phyloP scores from a whole-genome alignment of 1,284 basidiomycete species.

The Boletus holoroseus region DNA sequence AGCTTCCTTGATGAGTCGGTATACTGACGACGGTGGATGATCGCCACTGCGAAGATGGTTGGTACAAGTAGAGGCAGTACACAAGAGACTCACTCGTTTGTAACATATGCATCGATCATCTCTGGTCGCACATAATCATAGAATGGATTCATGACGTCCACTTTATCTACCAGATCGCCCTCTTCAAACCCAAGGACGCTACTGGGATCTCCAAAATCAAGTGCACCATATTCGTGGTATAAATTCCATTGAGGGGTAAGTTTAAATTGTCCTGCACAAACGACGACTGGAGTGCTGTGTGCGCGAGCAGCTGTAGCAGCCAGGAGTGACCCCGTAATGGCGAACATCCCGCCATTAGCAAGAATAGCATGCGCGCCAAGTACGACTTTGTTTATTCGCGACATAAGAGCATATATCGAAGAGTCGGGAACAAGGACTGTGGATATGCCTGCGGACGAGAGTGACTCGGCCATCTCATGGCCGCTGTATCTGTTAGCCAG shows the following conservation, averaged over 20 bases:
- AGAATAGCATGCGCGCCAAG: slow-evolving; percentile 91
- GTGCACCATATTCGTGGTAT: slow-evolving; percentile 80
- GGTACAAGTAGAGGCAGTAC: slow-evolving; percentile 7
- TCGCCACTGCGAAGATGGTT: slow-evolving; percentile 59
- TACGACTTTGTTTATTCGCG: slow-evolving; percentile 94
- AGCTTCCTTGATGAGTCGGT: slow-evolving; percentile 84
- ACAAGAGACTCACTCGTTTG: slow-evolving; percentile 77
- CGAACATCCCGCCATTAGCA: slow-evolving; percentile 94
- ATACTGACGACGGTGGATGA: slow-evolving; percentile 88
- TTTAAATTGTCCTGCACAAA: slow-evolving; percentile 94
- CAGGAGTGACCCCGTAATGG: slow-evolving; percentile 78
- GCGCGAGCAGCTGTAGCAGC: slow-evolving; percentile 86
- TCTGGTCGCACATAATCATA: slow-evolving; percentile 95
- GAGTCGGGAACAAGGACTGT: slow-evolving; percentile 95
- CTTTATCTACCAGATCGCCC: slow-evolving; percentile 70
- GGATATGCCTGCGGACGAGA: slow-evolving; percentile 78
- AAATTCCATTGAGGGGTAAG: slow-evolving; percentile 92
- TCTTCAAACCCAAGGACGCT: slow-evolving; percentile 80
- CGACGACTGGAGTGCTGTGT: slow-evolving; percentile 90
- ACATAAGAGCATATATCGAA: slow-evolving; percentile 93
- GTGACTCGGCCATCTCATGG: slow-evolving; percentile 75
- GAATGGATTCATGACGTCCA: slow-evolving; percentile 87
- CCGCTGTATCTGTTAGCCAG: slow-evolving; percentile 64
- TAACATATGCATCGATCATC: slow-evolving; percentile 90
- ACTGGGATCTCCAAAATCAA: slow-evolving; percentile 85